Evolutionary conservation across 1,284 basidiomycete genomes (phyloP), one percentile per base, ranked within the genome.

Genomic region (Ceratobasidium sp.): DNA sequence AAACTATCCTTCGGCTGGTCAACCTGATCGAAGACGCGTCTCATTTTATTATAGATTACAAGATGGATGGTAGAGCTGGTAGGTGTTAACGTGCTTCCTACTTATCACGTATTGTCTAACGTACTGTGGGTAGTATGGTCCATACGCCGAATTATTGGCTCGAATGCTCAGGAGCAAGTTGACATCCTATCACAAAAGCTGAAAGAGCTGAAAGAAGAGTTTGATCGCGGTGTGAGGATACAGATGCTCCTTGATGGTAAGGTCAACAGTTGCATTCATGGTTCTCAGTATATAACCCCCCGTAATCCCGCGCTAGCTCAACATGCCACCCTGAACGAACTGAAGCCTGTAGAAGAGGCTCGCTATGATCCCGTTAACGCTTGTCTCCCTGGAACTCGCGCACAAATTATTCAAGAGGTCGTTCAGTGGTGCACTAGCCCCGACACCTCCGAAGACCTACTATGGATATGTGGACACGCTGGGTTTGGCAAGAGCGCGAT

Each of bases 1-100:
- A 40, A 25, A 43, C 52, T 6, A 37, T 68, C 6, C n/a, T 9
- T 7, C 11, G 6, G 13, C 15, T 68, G 49, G 17, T 51, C n/a
- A 52, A 44, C 5, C 61, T 64, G 40, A 44, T 64, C 61, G 61
- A 64, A 25, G 61, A 64, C 40, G 64, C 44, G 19, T 66, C 64
- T 13, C 19, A 8, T 6, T 66, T 66, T 17, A 40, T 51, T 11
- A 32, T 66, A 19, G 46, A 49, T 7, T 51, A 66, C 25, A 49
- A 51, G 11, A 22, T n/a, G 1, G 13, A 43, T 22, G 64, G 44
- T 19, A 40, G 22, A 54, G 17, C 52, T 40, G 52, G 49, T 52
- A 46, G 37, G 66, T 25, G 22, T 7, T 6, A 19, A 15, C 17
- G 29, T 9, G 11, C 2, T 66, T 22, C 7, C 13, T 43, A 5